Evolutionary conservation across 129 eudicot genomes (phyloP).

Genomic region (Flaveria ramosissima): DNA sequence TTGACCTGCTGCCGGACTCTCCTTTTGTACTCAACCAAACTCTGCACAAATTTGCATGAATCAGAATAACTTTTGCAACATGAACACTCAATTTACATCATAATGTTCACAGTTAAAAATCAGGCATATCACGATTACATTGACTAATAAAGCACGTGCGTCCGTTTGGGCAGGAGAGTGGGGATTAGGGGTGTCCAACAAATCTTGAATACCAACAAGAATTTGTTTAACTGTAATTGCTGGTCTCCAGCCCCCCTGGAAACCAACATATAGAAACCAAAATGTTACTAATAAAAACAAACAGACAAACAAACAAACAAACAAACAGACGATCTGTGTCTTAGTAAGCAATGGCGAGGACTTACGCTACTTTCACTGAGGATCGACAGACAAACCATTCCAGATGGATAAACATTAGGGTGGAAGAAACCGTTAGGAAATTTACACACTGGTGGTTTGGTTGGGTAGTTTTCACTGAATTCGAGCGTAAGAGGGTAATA

Average conservation of each 20-base stretch:
- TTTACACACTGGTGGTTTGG: slow-evolving; percentile 69
- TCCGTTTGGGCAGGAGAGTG: slow-evolving; percentile 64
- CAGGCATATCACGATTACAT: slow-evolving; percentile 30
- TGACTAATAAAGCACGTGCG: slow-evolving; percentile 56
- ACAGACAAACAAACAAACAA: neutral
- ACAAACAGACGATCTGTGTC: neutral
- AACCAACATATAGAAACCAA: neutral
- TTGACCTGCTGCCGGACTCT: slow-evolving; percentile 76
- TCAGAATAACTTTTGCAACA: neutral
- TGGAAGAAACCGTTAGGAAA: slow-evolving; percentile 68
- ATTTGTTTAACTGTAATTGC: slow-evolving; percentile 74
- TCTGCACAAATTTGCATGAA: slow-evolving; percentile 43
- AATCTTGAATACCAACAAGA: slow-evolving; percentile 65
- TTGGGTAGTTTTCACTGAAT: slow-evolving; percentile 78
- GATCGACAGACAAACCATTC: slow-evolving; percentile 65
- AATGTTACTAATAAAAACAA: neutral
- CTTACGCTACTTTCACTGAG: slow-evolving; percentile 64
- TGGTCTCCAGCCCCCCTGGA: slow-evolving; percentile 78
- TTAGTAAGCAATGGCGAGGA: neutral
- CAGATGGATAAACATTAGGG: slow-evolving; percentile 65
- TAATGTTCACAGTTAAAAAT: neutral
- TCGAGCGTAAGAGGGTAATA: slow-evolving; percentile 65
- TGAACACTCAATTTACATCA: neutral
- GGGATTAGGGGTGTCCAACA: slow-evolving; percentile 67
- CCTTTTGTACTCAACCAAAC: slow-evolving; percentile 63